A percentile compares a stretch with the other conserved stretches of the same genome.
phyloP scores from a whole-genome alignment of 2,329 filamentous ascomycete genomes.

The Neofusicoccum laricinum region DNA sequence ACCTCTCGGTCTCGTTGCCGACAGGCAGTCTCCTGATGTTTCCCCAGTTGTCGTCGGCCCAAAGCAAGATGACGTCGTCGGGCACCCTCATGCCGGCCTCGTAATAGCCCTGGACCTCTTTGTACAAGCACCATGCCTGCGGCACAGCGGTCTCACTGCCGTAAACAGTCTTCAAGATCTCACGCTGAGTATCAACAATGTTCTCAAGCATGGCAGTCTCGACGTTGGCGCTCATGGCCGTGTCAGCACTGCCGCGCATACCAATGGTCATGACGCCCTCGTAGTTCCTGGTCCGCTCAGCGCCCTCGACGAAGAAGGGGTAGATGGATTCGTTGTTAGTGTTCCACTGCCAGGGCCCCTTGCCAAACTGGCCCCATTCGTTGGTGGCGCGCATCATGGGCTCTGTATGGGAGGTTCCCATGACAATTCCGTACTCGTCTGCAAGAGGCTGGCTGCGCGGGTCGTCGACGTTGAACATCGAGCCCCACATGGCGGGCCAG shows the following conservation, averaged over 20 bases:
- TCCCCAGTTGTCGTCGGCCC: constrained; percentile 69
- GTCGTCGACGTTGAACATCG: constrained; percentile 72
- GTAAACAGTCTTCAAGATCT: constrained; percentile 57
- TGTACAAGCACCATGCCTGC: constrained; percentile 72
- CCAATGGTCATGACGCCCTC: constrained; percentile 64
- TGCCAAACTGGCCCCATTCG: constrained; percentile 46
- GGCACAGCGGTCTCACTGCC: constrained; percentile 54
- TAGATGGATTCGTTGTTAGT: constrained; percentile 67
- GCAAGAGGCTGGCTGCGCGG: constrained; percentile 65
- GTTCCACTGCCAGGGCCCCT: constrained; percentile 67
- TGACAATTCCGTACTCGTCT: constrained; percentile 71
- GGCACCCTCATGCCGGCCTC: constrained; percentile 61
- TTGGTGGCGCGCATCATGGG: constrained; percentile 63
- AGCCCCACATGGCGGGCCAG: constrained; percentile 70
- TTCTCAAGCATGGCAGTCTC: constrained; percentile 59
- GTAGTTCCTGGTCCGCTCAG: constrained; percentile 62
- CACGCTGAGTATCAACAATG: constrained; percentile 59
- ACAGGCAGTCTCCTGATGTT: constrained; percentile 62
- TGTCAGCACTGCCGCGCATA: constrained; percentile 70
- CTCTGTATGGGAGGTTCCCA: constrained; percentile 71
- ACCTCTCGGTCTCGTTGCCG: constrained; percentile 56
- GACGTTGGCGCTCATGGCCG: constrained; percentile 55
- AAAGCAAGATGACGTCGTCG: constrained; percentile 66
- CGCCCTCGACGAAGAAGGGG: constrained; percentile 66
- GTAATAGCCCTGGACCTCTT: constrained; percentile 69